These are phyloP conservation scores for Cystobasidium ongulense DNA, from an alignment of 768 basidiomycete species.

Conservation along the genomic window DNA sequence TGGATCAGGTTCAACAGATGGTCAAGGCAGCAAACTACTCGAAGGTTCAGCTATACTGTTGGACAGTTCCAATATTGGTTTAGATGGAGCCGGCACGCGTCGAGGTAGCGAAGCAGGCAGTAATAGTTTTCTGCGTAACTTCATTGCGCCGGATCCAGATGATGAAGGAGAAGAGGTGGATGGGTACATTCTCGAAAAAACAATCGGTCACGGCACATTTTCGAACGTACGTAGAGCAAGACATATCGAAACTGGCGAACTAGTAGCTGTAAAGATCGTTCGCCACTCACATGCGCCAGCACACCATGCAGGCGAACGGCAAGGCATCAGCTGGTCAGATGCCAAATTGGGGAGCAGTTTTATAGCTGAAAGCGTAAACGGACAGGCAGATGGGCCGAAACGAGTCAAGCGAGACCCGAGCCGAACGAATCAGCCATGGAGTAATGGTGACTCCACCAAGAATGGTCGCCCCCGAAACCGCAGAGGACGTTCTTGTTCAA, in stretches of 20 bases:
- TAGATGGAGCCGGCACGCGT: not conserved
- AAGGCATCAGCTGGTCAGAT: not conserved
- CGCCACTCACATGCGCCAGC: slow-evolving; percentile 10
- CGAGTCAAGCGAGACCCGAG: not conserved
- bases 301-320: not conserved
- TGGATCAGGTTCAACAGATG: not conserved
- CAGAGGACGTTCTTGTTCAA: not conserved
- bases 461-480: not conserved
- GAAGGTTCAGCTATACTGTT: not conserved
- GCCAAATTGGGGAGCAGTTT: not conserved
- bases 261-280: slow-evolving; percentile 41
- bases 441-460: not conserved
- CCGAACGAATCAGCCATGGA: not conserved
- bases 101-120: slow-evolving; percentile 1
- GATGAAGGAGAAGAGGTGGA: slow-evolving; percentile 33
- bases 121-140: not conserved
- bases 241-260: slow-evolving; percentile 9
- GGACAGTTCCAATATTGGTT: not conserved
- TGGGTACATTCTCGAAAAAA: slow-evolving; percentile 35
- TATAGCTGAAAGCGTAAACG: not conserved
- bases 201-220: slow-evolving; percentile 38
- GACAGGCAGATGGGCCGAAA: not conserved
- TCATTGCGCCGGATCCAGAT: slow-evolving; percentile 28
- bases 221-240: slow-evolving; percentile 36
- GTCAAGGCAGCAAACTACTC: not conserved